Base-by-base conservation (phyloP, 106 monocot species). In the Ottelia alismoides region DNA sequence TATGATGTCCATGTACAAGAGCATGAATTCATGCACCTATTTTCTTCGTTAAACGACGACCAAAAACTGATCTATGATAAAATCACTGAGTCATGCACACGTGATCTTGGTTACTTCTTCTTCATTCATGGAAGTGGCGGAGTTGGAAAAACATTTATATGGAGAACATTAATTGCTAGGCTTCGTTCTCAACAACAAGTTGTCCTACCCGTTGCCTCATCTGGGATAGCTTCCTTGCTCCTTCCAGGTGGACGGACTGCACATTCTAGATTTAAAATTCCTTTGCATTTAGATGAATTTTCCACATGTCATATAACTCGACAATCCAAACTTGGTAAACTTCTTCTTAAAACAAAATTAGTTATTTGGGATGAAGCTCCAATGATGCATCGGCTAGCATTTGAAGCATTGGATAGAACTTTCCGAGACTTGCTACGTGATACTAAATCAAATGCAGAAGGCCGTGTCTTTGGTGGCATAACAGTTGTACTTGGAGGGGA, bases 241-340 rank as follows among this genome's bases (percentile, higher is more conserved):
- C 11, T 65, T 12, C 64, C 48, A 50, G 51, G 65, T 25, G 72
- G 72, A 1, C 25, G 30, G 40, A 73, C 61, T 30, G 43, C 74
- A 20, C 53, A 62, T 28, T 74, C 73, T 31, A 47, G 54, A 45
- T 74, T 74, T 49, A 62, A 62, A 44, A 54, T 65, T 0, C 45
- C 54, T 2, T n/a, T 65, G 7, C 1, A 65, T 2, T 6, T 53
- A 0, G 1, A 23, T 11, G 46, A 46, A 0, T 0, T 10, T 1
- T 65, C 45, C 1, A 5, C 11, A 7, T 65, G 53, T 46, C 0
- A 3, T 18, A 55, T 65, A 5, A 27, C 17, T 19, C 19, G 46
- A 16, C 20, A 30, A 0, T 53, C 54, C n/a, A 31, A 55, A 0
- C 27, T 55, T 3, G 24, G 45, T 21, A 22, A 43, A 29, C 1